Conservation (phyloP, 352 stramenopile species). For the Elongisporangium undulatum region DNA sequence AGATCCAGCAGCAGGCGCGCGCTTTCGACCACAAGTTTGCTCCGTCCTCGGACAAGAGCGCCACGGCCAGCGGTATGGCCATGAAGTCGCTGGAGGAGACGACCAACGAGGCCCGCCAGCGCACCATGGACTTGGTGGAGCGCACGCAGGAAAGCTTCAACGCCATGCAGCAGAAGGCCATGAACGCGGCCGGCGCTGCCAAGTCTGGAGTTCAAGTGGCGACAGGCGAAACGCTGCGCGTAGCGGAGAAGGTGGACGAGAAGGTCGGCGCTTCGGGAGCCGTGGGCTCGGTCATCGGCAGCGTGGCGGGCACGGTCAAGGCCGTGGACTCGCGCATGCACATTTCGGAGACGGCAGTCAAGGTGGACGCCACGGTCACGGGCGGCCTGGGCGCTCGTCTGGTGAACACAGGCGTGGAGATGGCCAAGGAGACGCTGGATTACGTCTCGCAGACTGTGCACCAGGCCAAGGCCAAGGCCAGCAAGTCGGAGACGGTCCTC, state of each 20-base stretch:
- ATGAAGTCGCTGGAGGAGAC: slow-evolving; percentile 30
- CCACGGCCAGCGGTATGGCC: slow-evolving; percentile 1
- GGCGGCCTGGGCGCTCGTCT: slow-evolving; percentile 50
- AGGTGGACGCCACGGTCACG: slow-evolving; percentile 62
- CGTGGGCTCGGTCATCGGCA: slow-evolving; percentile 15
- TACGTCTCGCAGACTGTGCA: slow-evolving; percentile 65
- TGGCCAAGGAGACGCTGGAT: slow-evolving; percentile 54
- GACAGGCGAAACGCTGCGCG: slow-evolving; percentile 37
- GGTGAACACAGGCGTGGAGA: slow-evolving; percentile 49
- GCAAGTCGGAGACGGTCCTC: slow-evolving; percentile 36
- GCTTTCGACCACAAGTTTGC: slow-evolving; percentile 60
- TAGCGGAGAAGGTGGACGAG: slow-evolving; percentile 46
- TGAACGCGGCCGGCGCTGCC: slow-evolving; percentile 29
- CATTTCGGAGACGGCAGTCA: slow-evolving; percentile 44
- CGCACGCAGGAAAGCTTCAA: slow-evolving; percentile 43
- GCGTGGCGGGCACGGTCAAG: slow-evolving; percentile 43
- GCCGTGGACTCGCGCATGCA: slow-evolving; percentile 50
- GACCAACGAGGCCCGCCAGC: slow-evolving; percentile 49
- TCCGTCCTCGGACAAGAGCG: slow-evolving; percentile 16
- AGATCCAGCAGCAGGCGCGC: slow-evolving; percentile 32
- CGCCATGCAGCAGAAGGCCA: slow-evolving; percentile 32
- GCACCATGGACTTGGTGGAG: slow-evolving; percentile 54
- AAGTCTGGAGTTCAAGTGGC: slow-evolving; percentile 22
- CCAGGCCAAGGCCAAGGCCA: slow-evolving; percentile 48
- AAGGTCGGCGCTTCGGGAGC: slow-evolving; percentile 41